A percentile compares a stretch with the other conserved stretches of the same genome.
Evolutionary conservation across 129 eudicot genomes (phyloP).

Genomic region (Arctium minus): DNA sequence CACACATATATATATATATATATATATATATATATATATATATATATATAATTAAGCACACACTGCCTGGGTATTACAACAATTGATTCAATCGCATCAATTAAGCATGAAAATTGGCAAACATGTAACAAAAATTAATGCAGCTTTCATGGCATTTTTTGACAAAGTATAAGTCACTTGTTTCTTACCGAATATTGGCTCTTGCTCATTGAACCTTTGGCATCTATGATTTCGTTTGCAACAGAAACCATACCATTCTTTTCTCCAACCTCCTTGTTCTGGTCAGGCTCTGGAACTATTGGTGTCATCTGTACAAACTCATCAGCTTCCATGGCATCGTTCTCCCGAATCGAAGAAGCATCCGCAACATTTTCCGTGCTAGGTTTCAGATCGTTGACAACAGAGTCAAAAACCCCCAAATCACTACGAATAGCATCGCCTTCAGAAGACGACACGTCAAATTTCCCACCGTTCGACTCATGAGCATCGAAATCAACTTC

Average conservation of each 20-base stretch:
- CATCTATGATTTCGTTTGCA: not conserved
- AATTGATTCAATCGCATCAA: not conserved
- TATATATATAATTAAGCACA: not conserved
- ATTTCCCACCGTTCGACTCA: slow-evolving; percentile 6
- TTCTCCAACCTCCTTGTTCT: not conserved
- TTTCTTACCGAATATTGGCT: slow-evolving; percentile 25
- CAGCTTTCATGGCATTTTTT: not conserved
- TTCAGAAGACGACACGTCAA: not conserved
- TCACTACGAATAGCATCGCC: not conserved
- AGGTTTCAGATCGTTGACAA: not conserved
- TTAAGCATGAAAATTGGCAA: not conserved
- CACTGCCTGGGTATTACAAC: not conserved
- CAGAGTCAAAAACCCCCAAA: slow-evolving; percentile 9
- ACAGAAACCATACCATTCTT: slow-evolving; percentile 1
- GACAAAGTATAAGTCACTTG: not conserved
- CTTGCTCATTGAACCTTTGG: slow-evolving; percentile 10
- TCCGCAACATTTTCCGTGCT: not conserved
- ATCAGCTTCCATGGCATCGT: not conserved
- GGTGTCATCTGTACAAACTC: slow-evolving; percentile 18
- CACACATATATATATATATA: no score
- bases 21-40: no score
- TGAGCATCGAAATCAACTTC: slow-evolving; percentile 1
- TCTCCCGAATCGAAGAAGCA: not conserved
- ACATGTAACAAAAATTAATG: not conserved
- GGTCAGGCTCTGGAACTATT: not conserved